Percentiles rank a stretch among this genome's conserved stretches.
phyloP scores from a whole-genome alignment of 2,329 filamentous ascomycete genomes.

The Triangularia verruculosa region DNA sequence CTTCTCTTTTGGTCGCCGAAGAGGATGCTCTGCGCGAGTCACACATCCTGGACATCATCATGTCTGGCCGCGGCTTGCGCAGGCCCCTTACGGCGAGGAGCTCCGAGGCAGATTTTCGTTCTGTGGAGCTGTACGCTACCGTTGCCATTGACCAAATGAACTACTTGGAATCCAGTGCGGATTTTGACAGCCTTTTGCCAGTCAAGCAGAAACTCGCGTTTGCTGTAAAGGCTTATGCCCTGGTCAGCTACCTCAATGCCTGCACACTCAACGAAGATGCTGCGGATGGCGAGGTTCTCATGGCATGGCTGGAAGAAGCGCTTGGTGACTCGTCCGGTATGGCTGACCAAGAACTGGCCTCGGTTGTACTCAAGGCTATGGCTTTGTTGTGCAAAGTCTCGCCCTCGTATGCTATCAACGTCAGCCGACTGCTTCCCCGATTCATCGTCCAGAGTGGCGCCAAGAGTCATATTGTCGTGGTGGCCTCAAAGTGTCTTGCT shows the following conservation, averaged over 20 bases:
- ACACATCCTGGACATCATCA: conserved; percentile 71
- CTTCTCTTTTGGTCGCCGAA: conserved; percentile 68
- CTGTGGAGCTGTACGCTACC: conserved; percentile 62
- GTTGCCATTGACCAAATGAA: conserved; percentile 81
- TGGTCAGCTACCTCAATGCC: conserved; percentile 85
- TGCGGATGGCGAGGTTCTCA: conserved; percentile 73
- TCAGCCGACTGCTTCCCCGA: conserved; percentile 76
- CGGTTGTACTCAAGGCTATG: conserved; percentile 75
- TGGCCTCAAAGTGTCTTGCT: conserved; percentile 83
- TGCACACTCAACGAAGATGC: conserved; percentile 76
- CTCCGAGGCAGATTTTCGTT: conserved; percentile 52
- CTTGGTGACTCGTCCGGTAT: conserved; percentile 78
- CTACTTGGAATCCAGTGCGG: conserved; percentile 81
- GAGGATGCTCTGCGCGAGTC: conserved; percentile 55
- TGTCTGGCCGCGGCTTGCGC: conserved; percentile 53
- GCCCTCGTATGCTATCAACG: conserved; percentile 66
- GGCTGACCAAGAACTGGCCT: conserved; percentile 72
- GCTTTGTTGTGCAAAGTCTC: conserved; percentile 76
- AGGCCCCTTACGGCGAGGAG: conserved; percentile 41
- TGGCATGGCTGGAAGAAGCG: conserved; percentile 82
- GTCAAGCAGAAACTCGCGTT: conserved; percentile 86
- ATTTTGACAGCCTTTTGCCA: conserved; percentile 81
- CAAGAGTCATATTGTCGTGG: conserved; percentile 63
- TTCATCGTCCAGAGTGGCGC: conserved; percentile 84
- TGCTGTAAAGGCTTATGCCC: conserved; percentile 76